phyloP scores from a whole-genome alignment of 306 rosid species.

The Sphenostylis stenocarpa region DNA sequence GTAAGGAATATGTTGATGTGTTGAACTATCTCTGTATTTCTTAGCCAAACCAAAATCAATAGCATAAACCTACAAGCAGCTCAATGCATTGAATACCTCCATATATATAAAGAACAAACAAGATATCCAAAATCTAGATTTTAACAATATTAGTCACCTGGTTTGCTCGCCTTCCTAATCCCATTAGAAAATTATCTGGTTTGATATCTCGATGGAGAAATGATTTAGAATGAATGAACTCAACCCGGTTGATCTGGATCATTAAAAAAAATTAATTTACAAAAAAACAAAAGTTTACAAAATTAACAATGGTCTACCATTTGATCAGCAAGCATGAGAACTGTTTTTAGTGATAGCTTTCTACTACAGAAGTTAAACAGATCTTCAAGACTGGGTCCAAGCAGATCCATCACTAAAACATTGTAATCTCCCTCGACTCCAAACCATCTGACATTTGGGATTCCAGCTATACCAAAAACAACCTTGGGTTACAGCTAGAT shows the following conservation, averaged over 20 bases:
- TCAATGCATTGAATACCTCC: constrained; percentile 28
- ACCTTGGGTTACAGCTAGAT: constrained; percentile 28
- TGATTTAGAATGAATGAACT: constrained; percentile 85
- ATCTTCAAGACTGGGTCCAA: constrained; percentile 98
- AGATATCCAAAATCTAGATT: neutral
- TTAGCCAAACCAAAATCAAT: constrained; percentile 98
- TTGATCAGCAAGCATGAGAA: constrained; percentile 98
- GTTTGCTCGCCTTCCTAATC: constrained; percentile 96
- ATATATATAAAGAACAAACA: constrained; percentile 1
- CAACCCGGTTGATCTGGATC: constrained; percentile 85
- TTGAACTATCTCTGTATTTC: constrained; percentile 87
- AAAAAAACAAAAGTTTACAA: neutral
- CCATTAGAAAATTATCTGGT: constrained; percentile 98
- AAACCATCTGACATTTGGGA: constrained; percentile 92
- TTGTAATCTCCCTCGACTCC: constrained; percentile 97
- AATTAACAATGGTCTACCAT: constrained; percentile 56
- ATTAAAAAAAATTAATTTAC: neutral
- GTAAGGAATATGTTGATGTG: constrained; percentile 96
- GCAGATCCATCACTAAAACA: constrained; percentile 93
- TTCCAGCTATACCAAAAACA: constrained; percentile 70
- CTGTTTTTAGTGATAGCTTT: constrained; percentile 87
- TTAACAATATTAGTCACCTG: constrained; percentile 56
- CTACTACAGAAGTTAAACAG: constrained; percentile 93
- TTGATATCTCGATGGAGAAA: constrained; percentile 96
- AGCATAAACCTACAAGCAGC: constrained; percentile 56